Evolutionary conservation across 2,329 filamentous ascomycete species (phyloP), one percentile per base, ranked within the genome.

Genomic region (Coleophoma cylindrospora): DNA sequence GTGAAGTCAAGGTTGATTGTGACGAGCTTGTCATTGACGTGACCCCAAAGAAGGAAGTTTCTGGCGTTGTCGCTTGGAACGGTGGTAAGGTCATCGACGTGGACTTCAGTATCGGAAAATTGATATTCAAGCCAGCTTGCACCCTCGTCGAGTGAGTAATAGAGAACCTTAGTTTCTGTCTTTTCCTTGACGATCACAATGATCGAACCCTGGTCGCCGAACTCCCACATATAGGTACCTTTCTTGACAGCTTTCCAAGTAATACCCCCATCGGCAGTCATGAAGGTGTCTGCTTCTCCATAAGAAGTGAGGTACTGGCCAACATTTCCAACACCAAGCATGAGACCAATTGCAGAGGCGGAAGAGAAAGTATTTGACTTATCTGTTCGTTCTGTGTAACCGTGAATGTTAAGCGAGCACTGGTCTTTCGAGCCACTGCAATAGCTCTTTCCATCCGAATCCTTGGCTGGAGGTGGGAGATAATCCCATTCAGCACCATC

Each of bases 301-400:
- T 48, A 50, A 5, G 47, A 10, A 6, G 48, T 47, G 4, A 67
- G 57, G 22, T 57, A 62, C 32, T 82, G 72, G 27, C 95, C 95
- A 10, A 99, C 91, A 61, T 97, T 99, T 57, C 94, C 94, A 54
- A 91, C 81, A 14, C 83, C 94, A 65, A 99, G 85, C 82, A 97
- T 89, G 48, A 99, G 70, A 11, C 94, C 95, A 36, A 96, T 82
- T 1, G 94, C 92, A 3, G 89, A 91, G 43, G 84, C 81, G 2
- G 91, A 96, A 9, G 90, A 94, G 68, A 89, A 97, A 0, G 89
- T 95, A 65, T 92, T 88, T 43, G 84, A 75, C 61, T 84, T 86
- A 65, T 97, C 89, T 33, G 72, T 73, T 54, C 94, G 84, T 69
- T 99, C 94, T 0, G 95, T 97, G 70, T 95, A 99, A 50, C 92